Base-by-base conservation (phyloP, 768 basidiomycete species). In the Clitopilus passeckerianus region DNA sequence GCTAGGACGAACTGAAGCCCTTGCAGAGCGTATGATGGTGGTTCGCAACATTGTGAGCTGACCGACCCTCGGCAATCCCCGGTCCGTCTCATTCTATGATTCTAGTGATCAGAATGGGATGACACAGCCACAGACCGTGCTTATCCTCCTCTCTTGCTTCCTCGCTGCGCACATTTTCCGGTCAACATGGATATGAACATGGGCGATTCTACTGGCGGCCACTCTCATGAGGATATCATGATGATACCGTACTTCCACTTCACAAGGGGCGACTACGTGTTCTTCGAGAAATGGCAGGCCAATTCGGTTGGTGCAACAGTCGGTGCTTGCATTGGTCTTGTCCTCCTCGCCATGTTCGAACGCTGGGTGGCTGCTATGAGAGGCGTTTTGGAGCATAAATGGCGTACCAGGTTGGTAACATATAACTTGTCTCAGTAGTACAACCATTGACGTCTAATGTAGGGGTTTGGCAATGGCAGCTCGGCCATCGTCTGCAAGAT, bases 171-270 rank as follows among this genome's bases (percentile, higher is more conserved):
- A 34, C 54, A 53, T 22, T 37, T 24, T 24, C 20, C 14, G 16
- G n/a, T 14, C 9, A 6, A 43, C 27, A 57, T 35, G 56, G 41
- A 57, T 43, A 60, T 62, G 61, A 60, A 60, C 43, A 64, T 64
- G 63, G 22, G 22, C 46, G 53, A 41, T 30, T 57, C 58, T 6
- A 55, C 12, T 24, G 34, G 56, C 8, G 56, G 44, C 54, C 43
- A 41, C n/a, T 14, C 55, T 23, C 53, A 34, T 16, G 63, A 57
- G 24, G 62, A 62, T 55, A 65, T 63, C 34, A 75, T 69, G 76
- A 91, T 90, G 89, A 77, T 75, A 1, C 83, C 88, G 1, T 91
- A 81, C 71, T 72, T 93, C 15, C 91, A 92, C 68, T 88, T 91
- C 63, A 78, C 80, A 20, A 73, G 75, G 0, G 84, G 85, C 0